Evolutionary conservation across 2,329 filamentous ascomycete genomes (phyloP).

Genomic region (Fusarium setosum): DNA sequence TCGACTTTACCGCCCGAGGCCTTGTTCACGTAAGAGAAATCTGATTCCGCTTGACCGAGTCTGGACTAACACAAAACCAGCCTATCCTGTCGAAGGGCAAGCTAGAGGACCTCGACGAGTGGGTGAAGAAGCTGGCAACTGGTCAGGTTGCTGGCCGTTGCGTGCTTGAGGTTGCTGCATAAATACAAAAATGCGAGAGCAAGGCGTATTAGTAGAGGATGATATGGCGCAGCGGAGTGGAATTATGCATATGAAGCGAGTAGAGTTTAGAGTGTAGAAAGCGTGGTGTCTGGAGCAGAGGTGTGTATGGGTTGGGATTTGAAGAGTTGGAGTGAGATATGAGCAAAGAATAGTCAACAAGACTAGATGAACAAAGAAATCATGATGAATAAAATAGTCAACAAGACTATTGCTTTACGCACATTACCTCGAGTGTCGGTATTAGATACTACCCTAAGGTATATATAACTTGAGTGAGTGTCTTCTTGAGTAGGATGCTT

Average conservation of each 20-base stretch:
- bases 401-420: too few relatives aligned
- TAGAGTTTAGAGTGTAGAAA: neutral
- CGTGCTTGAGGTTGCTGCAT: conserved; percentile 33
- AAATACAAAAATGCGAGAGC: neutral
- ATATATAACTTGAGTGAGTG: too few relatives aligned
- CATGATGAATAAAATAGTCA: neutral
- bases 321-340: neutral
- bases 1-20: conserved; percentile 40
- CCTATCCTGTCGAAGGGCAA: conserved; percentile 41
- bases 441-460: too few relatives aligned
- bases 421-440: neutral
- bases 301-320: neutral
- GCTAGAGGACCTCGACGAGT: conserved; percentile 39
- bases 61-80: conserved; percentile 11
- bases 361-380: neutral
- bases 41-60: fast-evolving
- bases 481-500: too few relatives aligned
- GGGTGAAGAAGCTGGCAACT: conserved; percentile 34
- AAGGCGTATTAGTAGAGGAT: neutral
- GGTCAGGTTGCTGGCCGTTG: conserved; percentile 39
- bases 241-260: neutral
- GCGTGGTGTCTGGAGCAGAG: neutral
- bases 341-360: neutral
- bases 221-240: neutral
- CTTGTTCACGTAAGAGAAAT: conserved; percentile 31